Base-by-base conservation (phyloP, 306 rosid genomes). In the Cucumis melo region DNA sequence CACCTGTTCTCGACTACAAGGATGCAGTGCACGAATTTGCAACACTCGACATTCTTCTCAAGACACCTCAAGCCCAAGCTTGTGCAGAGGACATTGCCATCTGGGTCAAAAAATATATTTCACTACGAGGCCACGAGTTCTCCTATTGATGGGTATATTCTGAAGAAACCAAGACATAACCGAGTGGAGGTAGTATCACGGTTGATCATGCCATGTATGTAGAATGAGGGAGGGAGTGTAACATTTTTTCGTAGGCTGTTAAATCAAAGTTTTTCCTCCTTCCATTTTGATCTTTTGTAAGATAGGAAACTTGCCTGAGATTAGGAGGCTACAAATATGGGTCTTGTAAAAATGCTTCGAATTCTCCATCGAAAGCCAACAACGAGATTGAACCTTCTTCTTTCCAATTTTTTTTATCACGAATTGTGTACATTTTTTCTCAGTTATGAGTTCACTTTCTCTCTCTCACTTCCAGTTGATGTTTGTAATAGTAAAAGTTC, bases 21-120 rank as follows among this genome's bases (percentile, higher is more conserved):
- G 96, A 94, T 53, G 91, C 99, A 17, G 99, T 92, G 23, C 97
- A 94, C 76, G 99, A 92, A 83, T 94, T 92, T 65, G 99, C 93
- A 14, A 90, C 97, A 51, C 96, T 94, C 23, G 99, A 92, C 75
- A 77, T 94, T 81, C 97, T 94, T 83, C 89, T 92, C 78, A 94
- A 89, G 91, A 94, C 87, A 41, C 92, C 95, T 81, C 93, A 92
- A 81, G 97, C 97, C 13, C 96, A 87, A 79, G 97, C 80, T 59
- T 92, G 97, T 76, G 96, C 95, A 0, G 99, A 94, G 86, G 99
- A 94, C 78, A 88, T 94, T 58, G 93, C 97, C 86, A 92, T 94
- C 74, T 94, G 99, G 99, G 95, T 89, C 74, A 87, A 94, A 85
- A 94, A 94, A 74, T 92, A 89, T 80, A 92, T 92, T 78, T 94